Conservation (phyloP, 805 yeast genomes). For the Ogataea kodamae region DNA sequence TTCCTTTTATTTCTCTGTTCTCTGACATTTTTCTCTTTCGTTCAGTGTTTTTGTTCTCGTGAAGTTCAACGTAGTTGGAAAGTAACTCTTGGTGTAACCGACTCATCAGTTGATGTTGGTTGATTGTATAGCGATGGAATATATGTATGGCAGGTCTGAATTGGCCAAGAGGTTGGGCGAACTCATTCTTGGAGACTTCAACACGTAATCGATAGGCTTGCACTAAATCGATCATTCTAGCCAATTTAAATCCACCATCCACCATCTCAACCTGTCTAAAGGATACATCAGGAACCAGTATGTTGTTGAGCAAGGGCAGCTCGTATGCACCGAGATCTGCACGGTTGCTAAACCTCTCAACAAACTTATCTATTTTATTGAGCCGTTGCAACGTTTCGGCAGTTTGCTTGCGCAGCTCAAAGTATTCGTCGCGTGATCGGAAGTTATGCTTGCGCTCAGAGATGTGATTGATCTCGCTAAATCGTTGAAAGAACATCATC, state of each 20-base stretch:
- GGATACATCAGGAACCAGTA: conserved; percentile 19
- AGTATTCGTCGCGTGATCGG: conserved; percentile 37
- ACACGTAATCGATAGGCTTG: conserved; percentile 13
- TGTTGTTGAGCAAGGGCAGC: conserved; percentile 13
- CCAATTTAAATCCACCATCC: conserved; percentile 14
- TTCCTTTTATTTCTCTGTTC: conserved; percentile 14
- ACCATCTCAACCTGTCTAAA: conserved; percentile 14
- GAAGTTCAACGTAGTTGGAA: conserved; percentile 10
- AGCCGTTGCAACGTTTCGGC: conserved; percentile 33
- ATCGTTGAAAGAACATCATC: conserved; percentile 59
- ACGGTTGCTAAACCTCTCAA: conserved; percentile 28
- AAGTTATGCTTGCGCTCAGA: conserved; percentile 19
- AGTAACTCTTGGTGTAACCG: conserved; percentile 18
- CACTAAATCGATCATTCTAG: conserved; percentile 14
- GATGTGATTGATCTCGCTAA: conserved; percentile 52
- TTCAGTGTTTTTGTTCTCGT: conserved; percentile 7
- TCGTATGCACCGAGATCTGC: conserved; percentile 29
- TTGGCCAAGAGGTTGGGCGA: conserved; percentile 3
- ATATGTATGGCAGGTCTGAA: conserved; percentile 18
- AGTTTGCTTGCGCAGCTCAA: conserved; percentile 37
- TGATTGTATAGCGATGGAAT: conserved; percentile 5
- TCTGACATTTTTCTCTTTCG: conserved; percentile 6
- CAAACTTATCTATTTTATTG: conserved; percentile 1
- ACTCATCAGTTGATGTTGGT: conserved; percentile 12
- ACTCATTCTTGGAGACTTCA: conserved; percentile 14